Evolutionary conservation across 1,284 basidiomycete genomes (phyloP).

Genomic region (Meripilus lineatus): DNA sequence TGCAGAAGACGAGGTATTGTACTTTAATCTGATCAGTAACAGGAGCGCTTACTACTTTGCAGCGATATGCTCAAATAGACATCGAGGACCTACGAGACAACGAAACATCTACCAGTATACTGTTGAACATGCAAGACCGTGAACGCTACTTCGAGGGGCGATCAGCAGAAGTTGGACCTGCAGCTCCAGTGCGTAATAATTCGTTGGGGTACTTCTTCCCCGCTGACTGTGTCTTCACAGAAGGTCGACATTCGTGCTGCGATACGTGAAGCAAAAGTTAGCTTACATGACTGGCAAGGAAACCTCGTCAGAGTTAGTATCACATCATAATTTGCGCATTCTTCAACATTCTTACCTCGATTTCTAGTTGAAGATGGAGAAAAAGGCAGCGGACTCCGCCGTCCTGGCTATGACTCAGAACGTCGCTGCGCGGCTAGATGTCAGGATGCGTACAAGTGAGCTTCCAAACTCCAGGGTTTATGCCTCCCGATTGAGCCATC

Average conservation of each 20-base stretch:
- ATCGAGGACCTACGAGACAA: constrained; percentile 81
- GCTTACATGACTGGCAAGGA: constrained; percentile 53
- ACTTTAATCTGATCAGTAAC: not conserved
- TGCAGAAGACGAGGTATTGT: constrained; percentile 24
- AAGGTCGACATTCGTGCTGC: constrained; percentile 39
- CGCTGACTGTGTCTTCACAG: constrained; percentile 20
- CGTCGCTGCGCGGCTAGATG: constrained; percentile 62
- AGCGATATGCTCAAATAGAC: constrained; percentile 71
- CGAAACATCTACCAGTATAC: constrained; percentile 59
- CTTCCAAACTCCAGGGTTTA: constrained; percentile 6
- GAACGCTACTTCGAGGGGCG: constrained; percentile 73
- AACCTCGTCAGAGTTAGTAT: constrained; percentile 38
- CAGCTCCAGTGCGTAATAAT: constrained; percentile 26
- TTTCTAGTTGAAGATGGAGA: constrained; percentile 51
- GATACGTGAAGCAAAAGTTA: constrained; percentile 40
- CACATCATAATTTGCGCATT: not conserved
- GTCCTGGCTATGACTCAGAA: constrained; percentile 75
- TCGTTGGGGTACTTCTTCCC: not conserved
- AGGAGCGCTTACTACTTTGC: not conserved
- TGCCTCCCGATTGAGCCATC: constrained; percentile 2
- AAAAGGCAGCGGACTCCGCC: constrained; percentile 60
- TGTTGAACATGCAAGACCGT: constrained; percentile 80
- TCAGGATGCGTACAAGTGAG: constrained; percentile 59
- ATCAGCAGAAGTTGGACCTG: constrained; percentile 33
- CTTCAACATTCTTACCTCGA: not conserved